A percentile compares a stretch with the other conserved stretches of the same genome.
phyloP scores from a whole-genome alignment of 768 basidiomycete genomes.

The Mycena belliarum region DNA sequence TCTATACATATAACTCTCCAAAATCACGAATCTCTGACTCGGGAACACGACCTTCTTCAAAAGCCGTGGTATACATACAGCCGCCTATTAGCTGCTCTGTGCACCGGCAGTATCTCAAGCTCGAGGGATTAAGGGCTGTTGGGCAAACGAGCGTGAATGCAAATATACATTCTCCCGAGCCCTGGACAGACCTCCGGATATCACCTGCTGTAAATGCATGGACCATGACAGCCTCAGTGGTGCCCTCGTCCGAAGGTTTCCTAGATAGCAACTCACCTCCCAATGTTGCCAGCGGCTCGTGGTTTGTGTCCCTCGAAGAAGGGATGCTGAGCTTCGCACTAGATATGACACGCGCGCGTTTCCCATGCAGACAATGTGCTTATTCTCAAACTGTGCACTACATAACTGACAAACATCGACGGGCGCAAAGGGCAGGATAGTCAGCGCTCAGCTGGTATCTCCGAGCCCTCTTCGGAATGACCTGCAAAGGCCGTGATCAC shows the following conservation, averaged over 20 bases:
- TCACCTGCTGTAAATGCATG: not conserved
- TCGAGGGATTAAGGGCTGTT: too few relatives aligned
- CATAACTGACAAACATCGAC: not conserved
- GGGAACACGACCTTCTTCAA: not conserved
- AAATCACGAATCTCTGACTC: not conserved
- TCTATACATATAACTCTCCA: constrained; percentile 4
- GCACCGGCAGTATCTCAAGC: not conserved
- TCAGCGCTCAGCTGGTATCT: not conserved
- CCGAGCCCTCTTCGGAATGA: not conserved
- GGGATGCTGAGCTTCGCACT: not conserved
- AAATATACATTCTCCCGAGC: too few relatives aligned
- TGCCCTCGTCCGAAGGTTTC: too few relatives aligned
- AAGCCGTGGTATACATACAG: not conserved
- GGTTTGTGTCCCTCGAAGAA: not conserved
- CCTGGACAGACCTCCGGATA: too few relatives aligned
- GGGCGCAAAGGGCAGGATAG: too few relatives aligned
- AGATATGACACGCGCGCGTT: not conserved
- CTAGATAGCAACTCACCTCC: too few relatives aligned
- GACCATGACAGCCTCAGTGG: too few relatives aligned
- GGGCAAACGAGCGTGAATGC: too few relatives aligned
- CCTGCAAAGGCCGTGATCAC: not conserved
- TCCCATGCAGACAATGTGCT: not conserved
- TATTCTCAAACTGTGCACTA: too few relatives aligned
- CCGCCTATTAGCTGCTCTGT: constrained; percentile 1
- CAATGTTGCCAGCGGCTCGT: not conserved